These are phyloP conservation scores for Suillus discolor DNA, from an alignment of 768 basidiomycete species.

Conservation along the genomic window DNA sequence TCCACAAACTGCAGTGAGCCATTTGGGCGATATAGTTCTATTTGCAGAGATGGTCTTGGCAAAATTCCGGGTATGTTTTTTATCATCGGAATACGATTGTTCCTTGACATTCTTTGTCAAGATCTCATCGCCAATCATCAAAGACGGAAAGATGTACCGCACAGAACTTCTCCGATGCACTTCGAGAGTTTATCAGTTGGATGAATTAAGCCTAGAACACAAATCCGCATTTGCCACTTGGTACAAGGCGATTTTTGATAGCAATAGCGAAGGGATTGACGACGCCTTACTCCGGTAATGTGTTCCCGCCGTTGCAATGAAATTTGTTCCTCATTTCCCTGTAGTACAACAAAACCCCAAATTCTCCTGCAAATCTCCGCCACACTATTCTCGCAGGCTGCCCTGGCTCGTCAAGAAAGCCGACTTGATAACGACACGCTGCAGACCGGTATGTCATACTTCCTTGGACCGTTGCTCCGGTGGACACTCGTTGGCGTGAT, in stretches of 20 bases:
- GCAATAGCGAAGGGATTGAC: conserved; percentile 78
- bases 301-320: background rate
- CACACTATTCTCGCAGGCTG: conserved; percentile 66
- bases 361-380: conserved; percentile 68
- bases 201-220: conserved; percentile 47
- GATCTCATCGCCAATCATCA: conserved; percentile 53
- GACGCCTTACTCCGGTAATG: conserved; percentile 69
- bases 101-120: conserved; percentile 30
- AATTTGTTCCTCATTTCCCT: conserved; percentile 6
- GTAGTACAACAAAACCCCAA: conserved; percentile 73
- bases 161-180: conserved; percentile 54
- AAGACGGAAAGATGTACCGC: conserved; percentile 48
- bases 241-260: conserved; percentile 81
- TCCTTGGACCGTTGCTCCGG: conserved; percentile 68
- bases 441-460: conserved; percentile 77
- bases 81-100: background rate
- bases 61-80: conserved; percentile 59
- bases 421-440: conserved; percentile 71
- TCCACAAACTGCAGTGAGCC: conserved; percentile 79
- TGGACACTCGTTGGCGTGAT: conserved; percentile 83
- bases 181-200: conserved; percentile 42
- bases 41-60: conserved; percentile 67
- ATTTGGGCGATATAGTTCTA: conserved; percentile 78
- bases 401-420: conserved; percentile 44
- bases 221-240: conserved; percentile 52